Conservation (phyloP, 306 rosid species). For the Vicia villosa region DNA sequence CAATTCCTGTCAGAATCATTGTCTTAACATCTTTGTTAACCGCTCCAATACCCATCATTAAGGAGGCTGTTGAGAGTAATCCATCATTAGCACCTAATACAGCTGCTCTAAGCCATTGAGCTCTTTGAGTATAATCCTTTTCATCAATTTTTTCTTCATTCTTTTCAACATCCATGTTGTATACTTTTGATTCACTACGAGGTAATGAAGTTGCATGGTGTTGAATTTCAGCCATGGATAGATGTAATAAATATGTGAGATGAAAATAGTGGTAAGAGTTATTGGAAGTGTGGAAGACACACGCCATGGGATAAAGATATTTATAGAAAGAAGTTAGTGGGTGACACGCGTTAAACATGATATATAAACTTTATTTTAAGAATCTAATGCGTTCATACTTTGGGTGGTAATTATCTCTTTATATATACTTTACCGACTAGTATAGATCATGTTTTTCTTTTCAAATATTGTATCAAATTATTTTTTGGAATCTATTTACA, state of each 20-base stretch:
- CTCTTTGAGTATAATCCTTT: conserved; percentile 28
- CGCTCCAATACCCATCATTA: conserved; percentile 37
- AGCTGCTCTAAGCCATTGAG: conserved; percentile 39
- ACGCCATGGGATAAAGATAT: conserved; percentile 39
- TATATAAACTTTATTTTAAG: conserved; percentile 1
- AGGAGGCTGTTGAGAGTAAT: conserved; percentile 30
- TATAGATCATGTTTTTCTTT: background rate
- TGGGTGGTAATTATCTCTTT: background rate
- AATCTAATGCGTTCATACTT: conserved; percentile 43
- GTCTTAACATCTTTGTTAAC: conserved; percentile 27
- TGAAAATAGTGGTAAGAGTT: background rate
- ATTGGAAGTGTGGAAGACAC: conserved; percentile 47
- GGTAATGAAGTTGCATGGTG: background rate
- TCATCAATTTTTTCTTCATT: background rate
- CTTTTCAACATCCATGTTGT: conserved; percentile 7
- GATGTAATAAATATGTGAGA: background rate
- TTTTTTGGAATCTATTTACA: background rate
- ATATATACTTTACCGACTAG: background rate
- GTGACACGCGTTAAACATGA: conserved; percentile 2
- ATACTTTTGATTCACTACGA: conserved; percentile 7
- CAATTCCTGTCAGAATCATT: conserved; percentile 30
- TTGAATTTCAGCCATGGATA: conserved; percentile 11
- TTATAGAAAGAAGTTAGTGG: conserved; percentile 28
- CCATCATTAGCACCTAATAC: conserved; percentile 39
- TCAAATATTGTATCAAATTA: background rate